These are phyloP conservation scores for Sanguinoderma infundibulare DNA, from an alignment of 1,284 basidiomycete species.

Conservation along the genomic window DNA sequence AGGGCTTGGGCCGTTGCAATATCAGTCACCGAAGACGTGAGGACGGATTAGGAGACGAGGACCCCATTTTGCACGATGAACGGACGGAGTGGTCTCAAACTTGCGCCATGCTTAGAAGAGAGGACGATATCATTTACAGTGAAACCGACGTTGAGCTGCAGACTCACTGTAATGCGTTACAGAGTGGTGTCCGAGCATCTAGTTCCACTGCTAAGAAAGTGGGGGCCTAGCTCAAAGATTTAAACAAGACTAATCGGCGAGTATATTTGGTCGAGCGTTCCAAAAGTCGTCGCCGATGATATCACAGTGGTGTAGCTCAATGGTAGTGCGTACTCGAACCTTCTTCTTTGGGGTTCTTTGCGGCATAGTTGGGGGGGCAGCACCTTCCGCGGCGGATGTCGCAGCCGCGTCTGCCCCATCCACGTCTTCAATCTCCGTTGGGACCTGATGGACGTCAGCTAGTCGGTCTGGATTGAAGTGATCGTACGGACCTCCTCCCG, in stretches of 20 bases:
- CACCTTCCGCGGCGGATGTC: not conserved
- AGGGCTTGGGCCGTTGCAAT: too few species aligned
- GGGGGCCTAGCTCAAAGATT: too few species aligned
- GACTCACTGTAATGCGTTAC: not conserved
- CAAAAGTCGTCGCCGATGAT: conserved; percentile 86
- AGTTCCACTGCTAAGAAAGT: too few species aligned
- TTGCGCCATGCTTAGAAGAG: too few species aligned
- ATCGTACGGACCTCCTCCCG: conserved; percentile 50
- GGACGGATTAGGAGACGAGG: not conserved
- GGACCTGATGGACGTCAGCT: not conserved
- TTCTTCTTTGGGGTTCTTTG: conserved; percentile 33
- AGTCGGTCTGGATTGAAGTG: not conserved
- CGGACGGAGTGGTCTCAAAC: too few species aligned
- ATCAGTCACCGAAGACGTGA: too few species aligned
- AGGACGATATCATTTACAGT: too few species aligned
- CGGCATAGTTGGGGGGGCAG: not conserved
- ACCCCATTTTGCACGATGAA: too few species aligned
- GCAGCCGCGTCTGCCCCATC: not conserved
- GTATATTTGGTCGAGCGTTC: conserved; percentile 54
- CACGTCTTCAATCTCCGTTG: not conserved
- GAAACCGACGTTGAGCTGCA: not conserved
- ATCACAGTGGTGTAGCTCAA: conserved; percentile 78
- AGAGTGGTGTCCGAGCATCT: too few species aligned
- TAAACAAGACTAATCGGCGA: conserved; percentile 31
- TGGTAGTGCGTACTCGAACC: conserved; percentile 42